phyloP scores from a whole-genome alignment of 2,329 filamentous ascomycete species.

The Ceratocystiopsis minuta region DNA sequence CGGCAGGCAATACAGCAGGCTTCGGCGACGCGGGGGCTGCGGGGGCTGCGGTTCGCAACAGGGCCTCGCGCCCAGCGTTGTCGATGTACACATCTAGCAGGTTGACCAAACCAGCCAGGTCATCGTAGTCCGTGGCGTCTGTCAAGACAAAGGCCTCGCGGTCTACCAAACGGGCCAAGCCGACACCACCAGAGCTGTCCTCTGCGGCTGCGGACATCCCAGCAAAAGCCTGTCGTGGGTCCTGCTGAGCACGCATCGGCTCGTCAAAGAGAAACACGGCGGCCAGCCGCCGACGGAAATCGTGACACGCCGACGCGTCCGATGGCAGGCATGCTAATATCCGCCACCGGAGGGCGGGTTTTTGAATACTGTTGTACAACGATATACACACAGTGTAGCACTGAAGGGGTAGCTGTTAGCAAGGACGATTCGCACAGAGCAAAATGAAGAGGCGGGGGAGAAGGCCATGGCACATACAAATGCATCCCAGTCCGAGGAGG shows the following conservation, averaged over 20 bases:
- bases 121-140: slow-evolving; percentile 45
- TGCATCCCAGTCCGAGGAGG: slow-evolving; percentile 17
- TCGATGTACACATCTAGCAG: slow-evolving; percentile 64
- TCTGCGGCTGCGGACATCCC: slow-evolving; percentile 14
- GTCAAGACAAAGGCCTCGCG: slow-evolving; percentile 27
- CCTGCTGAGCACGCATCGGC: slow-evolving; percentile 20
- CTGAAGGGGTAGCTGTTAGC: slow-evolving; percentile 12
- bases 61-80: slow-evolving; percentile 19
- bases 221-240: slow-evolving; percentile 26
- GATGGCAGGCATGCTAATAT: slow-evolving; percentile 42
- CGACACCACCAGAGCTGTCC: slow-evolving; percentile 14
- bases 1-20: neutral
- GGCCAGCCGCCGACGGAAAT: slow-evolving; percentile 49
- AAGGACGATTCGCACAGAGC: neutral
- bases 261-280: slow-evolving; percentile 43
- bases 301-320: slow-evolving; percentile 29
- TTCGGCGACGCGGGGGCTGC: neutral
- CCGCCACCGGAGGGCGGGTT: slow-evolving; percentile 34
- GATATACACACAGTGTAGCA: slow-evolving; percentile 30
- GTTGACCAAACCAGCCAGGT: slow-evolving; percentile 44
- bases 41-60: slow-evolving; percentile 3
- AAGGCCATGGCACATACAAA: slow-evolving; percentile 16
- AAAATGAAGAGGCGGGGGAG: slow-evolving; percentile 13
- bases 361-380: slow-evolving; percentile 27
- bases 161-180: slow-evolving; percentile 15